Base-by-base conservation (phyloP, 1,284 basidiomycete genomes). In the Naganishia sp. region DNA sequence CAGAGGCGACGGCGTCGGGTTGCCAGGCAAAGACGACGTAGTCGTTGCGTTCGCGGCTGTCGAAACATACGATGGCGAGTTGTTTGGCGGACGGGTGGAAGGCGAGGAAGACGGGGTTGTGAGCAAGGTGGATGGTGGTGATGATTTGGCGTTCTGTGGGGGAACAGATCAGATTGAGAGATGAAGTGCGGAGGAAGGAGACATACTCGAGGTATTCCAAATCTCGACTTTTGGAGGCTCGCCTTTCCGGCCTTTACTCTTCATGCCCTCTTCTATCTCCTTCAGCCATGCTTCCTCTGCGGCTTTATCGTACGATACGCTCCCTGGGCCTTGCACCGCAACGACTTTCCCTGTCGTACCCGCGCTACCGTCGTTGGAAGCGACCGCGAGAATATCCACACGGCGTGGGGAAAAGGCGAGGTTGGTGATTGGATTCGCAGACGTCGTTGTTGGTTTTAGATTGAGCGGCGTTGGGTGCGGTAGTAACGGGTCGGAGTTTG, bases 61-160 rank as follows among this genome's bases (percentile, higher is more conserved):
- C 55, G 16, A 68, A 63, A 57, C 64, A 65, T 9, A 61, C 64
- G 49, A 63, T 63, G 16, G 56, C 59, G 31, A 68, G 45, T 66
- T 68, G 67, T 48, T 65, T 56, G 18, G 60, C 48, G 15, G 64
- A 65, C 1, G 67, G 67, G 45, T 68, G 67, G 43, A 68, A 68
- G 15, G 64, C 53, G 33, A 68, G 50, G 31, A 64, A 56, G 28
- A 64, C 60, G 50, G 64, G 57, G 25, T 63, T 56, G 39, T 65
- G 63, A 2, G 63, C 53, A 7, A 68, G 59, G 39, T 60, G 53
- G 36, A 68, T 65, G 53, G 67, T 68, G 43, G 67, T 56, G 57
- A 68, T 68, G 43, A 61, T 60, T 39, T 63, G 64, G n/a, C 57
- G 50, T 39, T 64, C 63, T 68, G 31, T 11, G 21, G 4, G 10